Conservation (phyloP, 2,329 filamentous ascomycete genomes). For the Aspergillus brunneoviolaceus region DNA sequence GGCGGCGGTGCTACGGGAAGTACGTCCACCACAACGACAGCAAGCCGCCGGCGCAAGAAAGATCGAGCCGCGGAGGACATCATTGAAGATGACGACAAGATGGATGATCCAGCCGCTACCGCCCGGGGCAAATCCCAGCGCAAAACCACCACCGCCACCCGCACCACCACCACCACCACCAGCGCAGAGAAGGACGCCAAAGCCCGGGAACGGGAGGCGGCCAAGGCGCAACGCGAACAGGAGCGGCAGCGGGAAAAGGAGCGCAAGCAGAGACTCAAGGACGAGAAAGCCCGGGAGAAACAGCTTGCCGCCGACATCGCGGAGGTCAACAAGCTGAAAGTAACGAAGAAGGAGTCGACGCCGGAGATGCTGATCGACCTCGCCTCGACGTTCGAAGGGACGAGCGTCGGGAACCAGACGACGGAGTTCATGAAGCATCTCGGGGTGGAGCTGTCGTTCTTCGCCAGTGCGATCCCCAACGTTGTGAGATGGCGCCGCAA, state of each 20-base stretch:
- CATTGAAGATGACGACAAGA: constrained; percentile 26
- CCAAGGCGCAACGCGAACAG: constrained; percentile 49
- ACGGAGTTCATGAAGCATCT: constrained; percentile 44
- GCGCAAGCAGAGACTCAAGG: constrained; percentile 45
- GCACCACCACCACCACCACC: constrained; percentile 17
- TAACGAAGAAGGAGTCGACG: constrained; percentile 70
- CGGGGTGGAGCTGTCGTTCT: constrained; percentile 43
- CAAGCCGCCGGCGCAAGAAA: constrained; percentile 2
- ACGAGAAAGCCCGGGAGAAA: constrained; percentile 63
- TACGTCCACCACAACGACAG: constrained; percentile 7
- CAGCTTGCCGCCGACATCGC: constrained; percentile 64
- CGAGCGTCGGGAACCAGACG: constrained; percentile 46
- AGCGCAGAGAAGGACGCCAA: constrained; percentile 44
- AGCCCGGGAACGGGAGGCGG: constrained; percentile 54
- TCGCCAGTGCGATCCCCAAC: constrained; percentile 43
- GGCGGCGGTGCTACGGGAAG: constrained; percentile 8
- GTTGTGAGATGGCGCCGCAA: constrained; percentile 70
- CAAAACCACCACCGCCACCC: constrained; percentile 37
- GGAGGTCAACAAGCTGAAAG: constrained; percentile 70
- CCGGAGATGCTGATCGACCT: constrained; percentile 77
- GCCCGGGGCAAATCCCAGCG: constrained; percentile 34
- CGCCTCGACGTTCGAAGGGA: constrained; percentile 54
- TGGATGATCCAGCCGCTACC: constrained; percentile 43
- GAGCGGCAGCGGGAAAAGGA: constrained; percentile 60
- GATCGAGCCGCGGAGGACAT: not conserved